Evolutionary conservation across 495 filamentous ascomycete species (phyloP).

Genomic region (Penicillium bovifimosum): DNA sequence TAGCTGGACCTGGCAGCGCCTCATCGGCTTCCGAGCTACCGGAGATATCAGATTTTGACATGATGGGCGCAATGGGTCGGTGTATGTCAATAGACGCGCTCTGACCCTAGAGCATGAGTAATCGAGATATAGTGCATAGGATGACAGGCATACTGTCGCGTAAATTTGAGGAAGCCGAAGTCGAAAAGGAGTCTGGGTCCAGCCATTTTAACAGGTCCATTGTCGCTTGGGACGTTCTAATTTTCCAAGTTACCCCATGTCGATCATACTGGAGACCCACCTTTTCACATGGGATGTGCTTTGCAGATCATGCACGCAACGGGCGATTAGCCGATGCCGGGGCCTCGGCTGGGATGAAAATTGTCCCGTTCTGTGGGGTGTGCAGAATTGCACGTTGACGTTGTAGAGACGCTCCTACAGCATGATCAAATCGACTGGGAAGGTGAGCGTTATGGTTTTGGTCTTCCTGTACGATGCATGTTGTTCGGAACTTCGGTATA

Average conservation of each 20-base stretch:
- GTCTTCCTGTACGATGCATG: too few relatives aligned
- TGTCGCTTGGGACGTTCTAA: not conserved
- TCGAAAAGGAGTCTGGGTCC: not conserved
- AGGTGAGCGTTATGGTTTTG: too few relatives aligned
- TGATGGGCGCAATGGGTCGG: not conserved
- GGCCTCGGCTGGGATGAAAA: not conserved
- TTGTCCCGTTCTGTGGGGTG: not conserved
- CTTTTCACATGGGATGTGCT: not conserved
- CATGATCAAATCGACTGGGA: too few relatives aligned
- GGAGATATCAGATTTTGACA: constrained; percentile 24
- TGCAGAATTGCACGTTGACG: too few relatives aligned
- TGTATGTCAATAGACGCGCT: not conserved
- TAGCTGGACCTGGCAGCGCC: not conserved
- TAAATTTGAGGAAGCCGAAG: not conserved
- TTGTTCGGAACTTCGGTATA: too few relatives aligned
- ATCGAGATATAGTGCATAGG: not conserved
- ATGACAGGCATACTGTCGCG: not conserved
- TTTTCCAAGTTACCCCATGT: not conserved
- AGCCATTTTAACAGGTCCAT: not conserved
- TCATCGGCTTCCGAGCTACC: constrained; percentile 13
- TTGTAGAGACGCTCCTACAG: too few relatives aligned
- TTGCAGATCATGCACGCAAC: not conserved
- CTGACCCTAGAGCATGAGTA: not conserved
- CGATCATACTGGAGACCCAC: not conserved
- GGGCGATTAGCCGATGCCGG: not conserved